Evolutionary conservation across 148 eudicot genomes (phyloP).

Genomic region (Pouteria glomerata): DNA sequence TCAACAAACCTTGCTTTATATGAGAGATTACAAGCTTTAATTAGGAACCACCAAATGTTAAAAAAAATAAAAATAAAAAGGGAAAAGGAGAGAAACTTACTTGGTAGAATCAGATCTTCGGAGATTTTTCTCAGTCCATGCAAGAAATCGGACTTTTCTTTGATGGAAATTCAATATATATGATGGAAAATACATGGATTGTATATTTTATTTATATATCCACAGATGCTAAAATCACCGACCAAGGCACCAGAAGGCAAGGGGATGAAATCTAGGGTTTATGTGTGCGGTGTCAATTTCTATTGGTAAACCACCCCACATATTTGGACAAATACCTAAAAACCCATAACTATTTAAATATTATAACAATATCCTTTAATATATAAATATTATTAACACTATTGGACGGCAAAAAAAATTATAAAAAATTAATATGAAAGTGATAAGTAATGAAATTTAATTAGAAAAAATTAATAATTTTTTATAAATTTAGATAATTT

Average conservation of each 20-base stretch:
- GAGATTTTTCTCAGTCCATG: not conserved
- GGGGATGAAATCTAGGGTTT: slow-evolving; percentile 2
- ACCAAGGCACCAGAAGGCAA: not conserved
- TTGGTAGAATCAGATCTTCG: slow-evolving; percentile 11
- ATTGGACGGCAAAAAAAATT: too few relatives aligned
- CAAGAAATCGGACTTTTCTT: slow-evolving; percentile 3
- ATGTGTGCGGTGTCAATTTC: too few relatives aligned
- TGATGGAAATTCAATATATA: not conserved
- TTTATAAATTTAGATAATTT: too few relatives aligned
- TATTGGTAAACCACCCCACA: too few relatives aligned
- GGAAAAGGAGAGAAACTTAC: not conserved
- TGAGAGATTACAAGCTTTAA: not conserved
- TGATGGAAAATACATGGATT: not conserved
- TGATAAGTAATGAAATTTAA: too few relatives aligned
- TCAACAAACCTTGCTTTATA: not conserved
- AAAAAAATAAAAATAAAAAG: not conserved
- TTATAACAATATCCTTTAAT: too few relatives aligned
- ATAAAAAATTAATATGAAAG: too few relatives aligned
- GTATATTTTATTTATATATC: not conserved
- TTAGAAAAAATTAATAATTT: too few relatives aligned
- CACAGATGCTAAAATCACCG: not conserved
- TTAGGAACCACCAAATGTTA: not conserved
- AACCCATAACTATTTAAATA: too few relatives aligned
- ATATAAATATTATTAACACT: too few relatives aligned
- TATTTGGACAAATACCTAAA: too few relatives aligned